These are phyloP conservation scores for Camelina hispida DNA, from an alignment of 345 rosid species.

Conservation along the genomic window DNA sequence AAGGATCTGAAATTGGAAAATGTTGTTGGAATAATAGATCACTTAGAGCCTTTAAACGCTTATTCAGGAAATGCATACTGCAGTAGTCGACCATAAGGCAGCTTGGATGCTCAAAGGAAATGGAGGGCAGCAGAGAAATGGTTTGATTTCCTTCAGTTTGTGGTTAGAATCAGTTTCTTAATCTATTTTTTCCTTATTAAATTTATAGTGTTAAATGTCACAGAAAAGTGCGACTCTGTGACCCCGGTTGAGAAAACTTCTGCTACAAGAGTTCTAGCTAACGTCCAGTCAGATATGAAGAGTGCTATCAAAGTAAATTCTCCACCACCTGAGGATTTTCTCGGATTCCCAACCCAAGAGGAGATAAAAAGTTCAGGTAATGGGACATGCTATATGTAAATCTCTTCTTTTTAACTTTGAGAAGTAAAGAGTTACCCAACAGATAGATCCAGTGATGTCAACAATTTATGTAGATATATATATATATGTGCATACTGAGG, in stretches of 20 bases:
- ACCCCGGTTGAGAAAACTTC: conserved; percentile 45
- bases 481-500: background rate
- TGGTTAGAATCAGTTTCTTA: conserved; percentile 26
- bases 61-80: conserved; percentile 57
- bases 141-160: conserved; percentile 44
- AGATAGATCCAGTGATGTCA: background rate
- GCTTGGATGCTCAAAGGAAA: conserved; percentile 57
- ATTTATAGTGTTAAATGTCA: conserved; percentile 33
- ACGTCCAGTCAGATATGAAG: conserved; percentile 46
- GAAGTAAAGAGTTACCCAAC: conserved; percentile 9
- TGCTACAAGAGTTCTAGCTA: conserved; percentile 45
- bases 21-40: conserved; percentile 24
- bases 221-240: conserved; percentile 54
- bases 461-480: background rate
- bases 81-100: conserved; percentile 50
- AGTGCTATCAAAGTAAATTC: conserved; percentile 50
- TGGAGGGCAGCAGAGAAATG: conserved; percentile 51
- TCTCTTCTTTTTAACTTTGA: conserved; percentile 2
- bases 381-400: conserved; percentile 15
- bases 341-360: conserved; percentile 72
- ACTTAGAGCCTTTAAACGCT: conserved; percentile 33
- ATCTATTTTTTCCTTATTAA: conserved; percentile 25
- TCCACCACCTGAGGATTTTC: conserved; percentile 63
- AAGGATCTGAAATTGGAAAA: conserved; percentile 20
- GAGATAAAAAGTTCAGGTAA: conserved; percentile 68